A percentile compares a stretch with the other conserved stretches of the same genome.
phyloP scores from a whole-genome alignment of 2,329 filamentous ascomycete species.

The Fusarium tuaranense region DNA sequence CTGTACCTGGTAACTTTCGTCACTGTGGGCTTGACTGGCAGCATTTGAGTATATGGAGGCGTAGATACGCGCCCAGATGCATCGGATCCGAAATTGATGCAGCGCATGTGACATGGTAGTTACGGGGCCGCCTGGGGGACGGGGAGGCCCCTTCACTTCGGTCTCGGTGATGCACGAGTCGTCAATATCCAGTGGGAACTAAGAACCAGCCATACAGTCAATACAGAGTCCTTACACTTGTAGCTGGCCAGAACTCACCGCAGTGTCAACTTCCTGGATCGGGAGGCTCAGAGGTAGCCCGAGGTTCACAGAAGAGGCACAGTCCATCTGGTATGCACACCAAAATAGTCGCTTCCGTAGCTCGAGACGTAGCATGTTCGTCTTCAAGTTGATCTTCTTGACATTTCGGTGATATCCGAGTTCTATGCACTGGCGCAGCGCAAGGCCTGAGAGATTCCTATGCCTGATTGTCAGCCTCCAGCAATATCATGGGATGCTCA shows the following conservation, averaged over 20 bases:
- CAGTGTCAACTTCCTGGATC: slow-evolving; percentile 16
- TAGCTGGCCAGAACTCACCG: not conserved
- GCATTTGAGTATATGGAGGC: slow-evolving; percentile 7
- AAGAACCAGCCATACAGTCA: not conserved
- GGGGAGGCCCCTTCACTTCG: not conserved
- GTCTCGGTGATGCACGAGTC: slow-evolving; percentile 1
- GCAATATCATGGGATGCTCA: not conserved
- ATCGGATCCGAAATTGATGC: slow-evolving; percentile 13
- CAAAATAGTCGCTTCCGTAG: slow-evolving; percentile 17
- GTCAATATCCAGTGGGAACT: slow-evolving; percentile 20
- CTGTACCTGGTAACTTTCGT: not conserved
- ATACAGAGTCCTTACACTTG: too few species aligned
- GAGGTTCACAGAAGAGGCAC: slow-evolving; percentile 1
- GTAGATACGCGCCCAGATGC: slow-evolving; percentile 13
- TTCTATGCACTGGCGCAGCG: slow-evolving; percentile 19
- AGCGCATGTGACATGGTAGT: slow-evolving; percentile 7
- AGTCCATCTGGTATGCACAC: slow-evolving; percentile 18
- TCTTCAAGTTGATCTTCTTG: not conserved
- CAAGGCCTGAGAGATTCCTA: slow-evolving; percentile 21
- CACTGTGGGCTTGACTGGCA: not conserved
- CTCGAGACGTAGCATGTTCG: not conserved
- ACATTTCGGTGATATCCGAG: slow-evolving; percentile 17
- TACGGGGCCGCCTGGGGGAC: not conserved
- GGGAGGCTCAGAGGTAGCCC: slow-evolving; percentile 13
- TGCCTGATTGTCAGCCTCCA: not conserved